Evolutionary conservation across 805 yeast genomes (phyloP).

Genomic region (Suhomyces vadensis): DNA sequence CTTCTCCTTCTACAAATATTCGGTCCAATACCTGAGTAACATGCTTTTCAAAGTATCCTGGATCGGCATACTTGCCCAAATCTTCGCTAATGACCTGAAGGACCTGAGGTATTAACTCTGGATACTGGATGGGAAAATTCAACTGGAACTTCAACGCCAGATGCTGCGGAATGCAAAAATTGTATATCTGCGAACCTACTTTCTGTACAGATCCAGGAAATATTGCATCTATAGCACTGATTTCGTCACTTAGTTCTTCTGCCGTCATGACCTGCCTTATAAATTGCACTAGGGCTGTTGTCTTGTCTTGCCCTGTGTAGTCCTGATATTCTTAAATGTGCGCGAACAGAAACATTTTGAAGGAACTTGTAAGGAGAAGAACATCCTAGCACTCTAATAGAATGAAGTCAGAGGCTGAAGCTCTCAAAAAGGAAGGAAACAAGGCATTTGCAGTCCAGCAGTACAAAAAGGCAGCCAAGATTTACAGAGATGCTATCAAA

Average conservation of each 20-base stretch:
- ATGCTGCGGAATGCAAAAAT: constrained; percentile 61
- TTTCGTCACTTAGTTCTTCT: constrained; percentile 66
- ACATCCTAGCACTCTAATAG: too few relatives aligned
- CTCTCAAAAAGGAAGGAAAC: constrained; percentile 52
- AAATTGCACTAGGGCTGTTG: too few relatives aligned
- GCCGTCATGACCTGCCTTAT: too few relatives aligned
- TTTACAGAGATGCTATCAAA: constrained; percentile 57
- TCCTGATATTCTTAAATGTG: background rate
- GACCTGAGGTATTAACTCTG: constrained; percentile 61
- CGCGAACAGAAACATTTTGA: background rate
- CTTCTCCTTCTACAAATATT: constrained; percentile 60
- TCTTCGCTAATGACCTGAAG: constrained; percentile 51
- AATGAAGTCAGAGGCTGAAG: constrained; percentile 17
- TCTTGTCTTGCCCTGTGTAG: background rate
- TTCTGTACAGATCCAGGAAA: constrained; percentile 61
- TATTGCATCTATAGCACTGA: constrained; percentile 83
- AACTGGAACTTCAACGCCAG: constrained; percentile 61
- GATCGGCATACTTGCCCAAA: constrained; percentile 40
- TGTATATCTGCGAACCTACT: constrained; percentile 41
- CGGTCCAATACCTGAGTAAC: constrained; percentile 36
- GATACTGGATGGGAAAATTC: constrained; percentile 72
- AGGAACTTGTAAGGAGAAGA: background rate
- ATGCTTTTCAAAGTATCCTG: constrained; percentile 42
- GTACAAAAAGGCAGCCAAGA: constrained; percentile 50
- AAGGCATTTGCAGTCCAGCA: constrained; percentile 47